phyloP scores from a whole-genome alignment of 495 filamentous ascomycete genomes.

The Lasiosphaeria hispida region DNA sequence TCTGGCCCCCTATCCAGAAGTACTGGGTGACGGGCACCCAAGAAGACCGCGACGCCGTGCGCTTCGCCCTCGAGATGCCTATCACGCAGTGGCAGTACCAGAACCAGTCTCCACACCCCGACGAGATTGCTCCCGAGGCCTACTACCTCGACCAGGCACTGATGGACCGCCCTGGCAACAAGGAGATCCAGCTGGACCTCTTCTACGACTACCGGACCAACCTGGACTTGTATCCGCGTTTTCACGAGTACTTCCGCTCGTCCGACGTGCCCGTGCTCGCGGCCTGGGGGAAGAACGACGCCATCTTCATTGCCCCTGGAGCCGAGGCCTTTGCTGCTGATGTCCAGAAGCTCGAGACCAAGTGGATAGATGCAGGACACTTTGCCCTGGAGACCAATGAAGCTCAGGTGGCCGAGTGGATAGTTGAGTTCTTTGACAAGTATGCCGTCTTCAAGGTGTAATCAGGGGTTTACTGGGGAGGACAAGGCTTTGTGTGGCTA shows the following conservation, averaged over 20 bases:
- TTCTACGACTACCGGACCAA: conserved; percentile 59
- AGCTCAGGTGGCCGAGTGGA: conserved; percentile 46
- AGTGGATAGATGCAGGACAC: conserved; percentile 58
- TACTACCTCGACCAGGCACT: conserved; percentile 53
- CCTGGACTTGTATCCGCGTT: conserved; percentile 53
- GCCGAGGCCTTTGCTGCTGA: conserved; percentile 61
- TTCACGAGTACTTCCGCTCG: conserved; percentile 57
- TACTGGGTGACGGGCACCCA: conserved; percentile 48
- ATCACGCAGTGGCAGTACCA: conserved; percentile 57
- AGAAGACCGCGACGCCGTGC: conserved; percentile 39
- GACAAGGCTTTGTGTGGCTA: too few species aligned
- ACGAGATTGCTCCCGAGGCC: conserved; percentile 47
- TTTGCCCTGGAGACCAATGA: conserved; percentile 60
- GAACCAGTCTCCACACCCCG: conserved; percentile 40
- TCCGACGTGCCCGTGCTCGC: conserved; percentile 56
- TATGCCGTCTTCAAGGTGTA: conserved; percentile 12
- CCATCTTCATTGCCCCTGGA: conserved; percentile 54
- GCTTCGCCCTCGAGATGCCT: conserved; percentile 42
- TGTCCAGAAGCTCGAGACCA: conserved; percentile 48
- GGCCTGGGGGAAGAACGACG: conserved; percentile 63
- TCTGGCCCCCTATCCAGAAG: conserved; percentile 52
- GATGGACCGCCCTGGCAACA: conserved; percentile 50
- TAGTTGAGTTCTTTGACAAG: conserved; percentile 47
- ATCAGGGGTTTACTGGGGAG: neutral
- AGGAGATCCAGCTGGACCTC: conserved; percentile 57